A percentile compares a stretch with the other conserved stretches of the same genome.
phyloP scores from a whole-genome alignment of 2,329 filamentous ascomycete species.

The Arthrinium phaeospermum region DNA sequence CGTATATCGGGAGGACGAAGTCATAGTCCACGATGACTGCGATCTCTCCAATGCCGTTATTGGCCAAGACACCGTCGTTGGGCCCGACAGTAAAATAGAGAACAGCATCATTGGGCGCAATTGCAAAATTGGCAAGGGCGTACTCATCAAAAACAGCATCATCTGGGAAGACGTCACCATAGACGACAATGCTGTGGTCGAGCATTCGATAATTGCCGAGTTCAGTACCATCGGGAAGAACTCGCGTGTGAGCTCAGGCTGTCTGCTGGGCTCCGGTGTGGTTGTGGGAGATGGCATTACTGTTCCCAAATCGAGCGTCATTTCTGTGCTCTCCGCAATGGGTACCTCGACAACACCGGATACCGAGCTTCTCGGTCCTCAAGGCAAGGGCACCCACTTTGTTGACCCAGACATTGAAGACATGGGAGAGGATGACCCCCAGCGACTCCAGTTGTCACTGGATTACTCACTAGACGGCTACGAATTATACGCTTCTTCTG shows the following conservation, averaged over 20 bases:
- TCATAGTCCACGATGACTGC: constrained; percentile 75
- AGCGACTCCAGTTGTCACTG: constrained; percentile 59
- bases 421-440: constrained; percentile 55
- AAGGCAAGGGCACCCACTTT: constrained; percentile 58
- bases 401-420: constrained; percentile 54
- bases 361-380: constrained; percentile 51
- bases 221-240: constrained; percentile 73
- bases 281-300: constrained; percentile 67
- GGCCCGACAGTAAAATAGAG: constrained; percentile 70
- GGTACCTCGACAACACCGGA: constrained; percentile 48
- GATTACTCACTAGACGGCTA: constrained; percentile 59
- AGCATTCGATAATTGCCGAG: constrained; percentile 77
- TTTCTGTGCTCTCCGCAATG: constrained; percentile 46
- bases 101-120: constrained; percentile 83
- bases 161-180: constrained; percentile 89
- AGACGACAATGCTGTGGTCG: constrained; percentile 74
- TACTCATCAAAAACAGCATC: constrained; percentile 78
- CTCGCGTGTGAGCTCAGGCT: constrained; percentile 72
- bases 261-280: constrained; percentile 81
- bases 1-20: constrained; percentile 79
- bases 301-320: constrained; percentile 43
- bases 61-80: constrained; percentile 77
- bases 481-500: constrained; percentile 59
- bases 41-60: constrained; percentile 75
- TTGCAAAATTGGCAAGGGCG: constrained; percentile 86